These are phyloP conservation scores for Garcia nutans DNA, from an alignment of 345 rosid species.

Conservation along the genomic window DNA sequence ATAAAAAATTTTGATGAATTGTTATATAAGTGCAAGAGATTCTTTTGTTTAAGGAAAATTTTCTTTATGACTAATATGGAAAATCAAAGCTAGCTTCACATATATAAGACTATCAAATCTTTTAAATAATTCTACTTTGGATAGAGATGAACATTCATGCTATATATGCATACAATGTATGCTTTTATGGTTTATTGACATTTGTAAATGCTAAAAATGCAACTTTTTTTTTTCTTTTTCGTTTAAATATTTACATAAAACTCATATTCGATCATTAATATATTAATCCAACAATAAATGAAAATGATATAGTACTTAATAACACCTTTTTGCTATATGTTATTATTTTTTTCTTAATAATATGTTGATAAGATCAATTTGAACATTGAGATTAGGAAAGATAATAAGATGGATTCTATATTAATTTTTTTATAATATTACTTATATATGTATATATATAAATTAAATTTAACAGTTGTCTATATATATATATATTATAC, in stretches of 20 bases:
- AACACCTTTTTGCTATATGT: too few relatives aligned
- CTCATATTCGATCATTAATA: too few relatives aligned
- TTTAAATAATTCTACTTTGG: neutral
- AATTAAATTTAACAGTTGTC: too few relatives aligned
- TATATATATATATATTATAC: too few relatives aligned
- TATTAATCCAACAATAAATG: neutral
- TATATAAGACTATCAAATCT: neutral
- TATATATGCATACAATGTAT: neutral
- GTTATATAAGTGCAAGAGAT: neutral
- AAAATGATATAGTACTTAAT: too few relatives aligned
- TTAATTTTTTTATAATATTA: too few relatives aligned
- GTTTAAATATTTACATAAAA: neutral
- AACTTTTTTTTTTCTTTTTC: neutral
- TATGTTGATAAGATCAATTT: too few relatives aligned
- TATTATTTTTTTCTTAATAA: too few relatives aligned
- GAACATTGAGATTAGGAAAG: too few relatives aligned
- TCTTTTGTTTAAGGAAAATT: neutral
- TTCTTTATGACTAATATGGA: neutral
- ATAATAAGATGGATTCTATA: too few relatives aligned
- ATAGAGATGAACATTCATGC: neutral
- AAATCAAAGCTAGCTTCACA: conserved; percentile 1
- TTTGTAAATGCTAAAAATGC: neutral
- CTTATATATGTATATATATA: too few relatives aligned
- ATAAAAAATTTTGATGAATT: neutral
- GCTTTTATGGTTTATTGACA: too few relatives aligned